phyloP scores from a whole-genome alignment of 1,284 basidiomycete species.

The Sutorius eximius region DNA sequence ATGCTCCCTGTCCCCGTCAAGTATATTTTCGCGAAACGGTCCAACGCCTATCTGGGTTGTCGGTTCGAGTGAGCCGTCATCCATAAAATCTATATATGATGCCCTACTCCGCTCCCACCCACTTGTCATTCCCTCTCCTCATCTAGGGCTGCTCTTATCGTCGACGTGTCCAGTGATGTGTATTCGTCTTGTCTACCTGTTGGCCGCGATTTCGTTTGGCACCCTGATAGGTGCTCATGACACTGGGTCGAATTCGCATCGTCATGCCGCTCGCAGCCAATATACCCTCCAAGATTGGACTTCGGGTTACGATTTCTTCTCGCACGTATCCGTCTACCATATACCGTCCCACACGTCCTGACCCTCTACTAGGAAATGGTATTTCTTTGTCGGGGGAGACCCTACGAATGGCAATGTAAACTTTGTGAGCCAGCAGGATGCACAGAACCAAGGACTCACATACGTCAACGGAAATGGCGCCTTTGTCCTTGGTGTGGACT shows the following conservation, averaged over 20 bases:
- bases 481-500: slow-evolving; percentile 61
- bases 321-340: slow-evolving; percentile 12
- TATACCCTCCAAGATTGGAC: slow-evolving; percentile 22
- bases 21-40: no score
- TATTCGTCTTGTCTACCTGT: background rate
- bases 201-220: slow-evolving; percentile 5
- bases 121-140: background rate
- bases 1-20: background rate
- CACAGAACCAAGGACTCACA: slow-evolving; percentile 50
- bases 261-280: background rate
- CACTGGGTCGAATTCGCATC: background rate
- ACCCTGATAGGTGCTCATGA: background rate
- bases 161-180: slow-evolving; percentile 5
- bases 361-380: slow-evolving; percentile 49
- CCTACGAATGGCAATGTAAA: slow-evolving; percentile 68
- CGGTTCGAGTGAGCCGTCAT: background rate
- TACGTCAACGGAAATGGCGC: slow-evolving; percentile 48
- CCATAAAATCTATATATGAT: background rate
- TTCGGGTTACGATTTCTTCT: slow-evolving; percentile 18
- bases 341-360: background rate
- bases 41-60: no score
- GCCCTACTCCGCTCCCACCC: background rate
- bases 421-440: slow-evolving; percentile 48
- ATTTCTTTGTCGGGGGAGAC: slow-evolving; percentile 56
- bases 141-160: background rate